Evolutionary conservation across 176 grass and related monocot genomes (phyloP).

Genomic region (Juncus effusus): DNA sequence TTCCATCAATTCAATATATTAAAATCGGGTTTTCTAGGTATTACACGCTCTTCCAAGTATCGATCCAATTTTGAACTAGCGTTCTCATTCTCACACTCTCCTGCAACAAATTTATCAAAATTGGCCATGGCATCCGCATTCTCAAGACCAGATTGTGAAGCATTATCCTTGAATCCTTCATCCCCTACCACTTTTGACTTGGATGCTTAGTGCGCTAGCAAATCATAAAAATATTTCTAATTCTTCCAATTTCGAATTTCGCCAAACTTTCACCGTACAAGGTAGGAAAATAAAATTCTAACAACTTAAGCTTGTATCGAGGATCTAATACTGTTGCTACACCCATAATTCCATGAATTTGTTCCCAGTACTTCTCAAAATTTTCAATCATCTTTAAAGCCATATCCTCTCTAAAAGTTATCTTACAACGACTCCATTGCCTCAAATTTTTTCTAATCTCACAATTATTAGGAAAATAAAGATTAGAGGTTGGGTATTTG

Average conservation of each 20-base stretch:
- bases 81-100: too few relatives aligned
- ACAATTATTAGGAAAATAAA: constrained; percentile 21
- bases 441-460: neutral
- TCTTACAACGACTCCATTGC: neutral
- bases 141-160: neutral
- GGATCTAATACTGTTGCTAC: neutral
- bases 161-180: neutral
- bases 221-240: neutral
- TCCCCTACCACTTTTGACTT: neutral
- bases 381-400: constrained; percentile 2
- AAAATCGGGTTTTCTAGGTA: neutral
- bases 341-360: neutral
- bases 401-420: neutral
- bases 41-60: neutral
- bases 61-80: neutral
- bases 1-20: neutral
- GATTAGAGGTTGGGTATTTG: neutral
- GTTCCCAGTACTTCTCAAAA: constrained; percentile 18
- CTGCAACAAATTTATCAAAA: too few relatives aligned
- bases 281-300: neutral
- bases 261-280: neutral
- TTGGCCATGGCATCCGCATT: neutral
- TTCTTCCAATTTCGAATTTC: neutral
- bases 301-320: neutral
- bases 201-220: neutral